Conservation (phyloP, 495 filamentous ascomycete genomes). For the Geopyxis carbonaria region DNA sequence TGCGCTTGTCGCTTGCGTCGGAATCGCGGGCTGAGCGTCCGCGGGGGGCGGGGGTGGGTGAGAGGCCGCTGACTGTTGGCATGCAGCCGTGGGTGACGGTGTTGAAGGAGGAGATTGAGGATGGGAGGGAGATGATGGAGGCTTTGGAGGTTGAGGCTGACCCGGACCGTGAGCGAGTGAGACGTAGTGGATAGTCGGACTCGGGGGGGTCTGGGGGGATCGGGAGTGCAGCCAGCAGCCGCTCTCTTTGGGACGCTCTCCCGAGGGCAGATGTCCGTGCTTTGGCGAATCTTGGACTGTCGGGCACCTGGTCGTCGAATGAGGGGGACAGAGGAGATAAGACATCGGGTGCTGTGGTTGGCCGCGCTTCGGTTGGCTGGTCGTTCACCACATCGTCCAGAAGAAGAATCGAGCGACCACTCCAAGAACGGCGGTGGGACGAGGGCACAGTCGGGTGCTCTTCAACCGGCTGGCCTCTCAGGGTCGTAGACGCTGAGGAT, state of each 20-base stretch:
- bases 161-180: slow-evolving; percentile 5
- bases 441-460: no score
- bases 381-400: slow-evolving; percentile 8
- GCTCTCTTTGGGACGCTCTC: neutral
- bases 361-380: neutral
- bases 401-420: slow-evolving; percentile 19
- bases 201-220: slow-evolving; percentile 8
- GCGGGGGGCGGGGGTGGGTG: slow-evolving; percentile 15
- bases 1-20: neutral
- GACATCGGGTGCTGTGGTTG: no score
- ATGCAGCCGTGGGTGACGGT: slow-evolving; percentile 5
- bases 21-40: neutral
- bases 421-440: slow-evolving; percentile 12
- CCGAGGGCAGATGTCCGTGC: no score
- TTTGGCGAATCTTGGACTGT: no score
- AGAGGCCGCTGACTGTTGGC: slow-evolving; percentile 10
- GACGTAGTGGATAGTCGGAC: neutral
- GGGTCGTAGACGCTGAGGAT: no score
- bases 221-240: slow-evolving; percentile 6
- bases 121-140: slow-evolving; percentile 17
- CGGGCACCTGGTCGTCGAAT: no score
- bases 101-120: slow-evolving; percentile 18
- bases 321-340: no score
- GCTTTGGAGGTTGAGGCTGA: slow-evolving; percentile 13
- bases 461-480: no score